A percentile compares a stretch with the other conserved stretches of the same genome.
phyloP scores from a whole-genome alignment of 2,329 filamentous ascomycete genomes.

The Polytolypa hystricis region DNA sequence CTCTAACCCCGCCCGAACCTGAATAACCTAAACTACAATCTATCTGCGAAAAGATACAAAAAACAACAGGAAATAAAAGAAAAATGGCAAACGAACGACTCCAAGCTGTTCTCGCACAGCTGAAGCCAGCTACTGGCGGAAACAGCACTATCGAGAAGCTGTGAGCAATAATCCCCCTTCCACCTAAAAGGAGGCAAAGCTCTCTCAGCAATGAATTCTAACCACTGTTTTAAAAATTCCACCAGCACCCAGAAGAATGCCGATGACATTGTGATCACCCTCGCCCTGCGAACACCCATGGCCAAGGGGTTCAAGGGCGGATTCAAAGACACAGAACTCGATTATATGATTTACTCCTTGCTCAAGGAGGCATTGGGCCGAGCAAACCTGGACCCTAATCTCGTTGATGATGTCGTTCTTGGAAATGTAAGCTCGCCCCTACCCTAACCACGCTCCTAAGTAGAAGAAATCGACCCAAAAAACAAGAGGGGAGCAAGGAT shows the following conservation, averaged over 20 bases:
- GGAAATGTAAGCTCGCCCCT: conserved; percentile 59
- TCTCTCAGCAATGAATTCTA: no score
- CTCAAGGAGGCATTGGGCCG: conserved; percentile 64
- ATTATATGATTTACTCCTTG: conserved; percentile 74
- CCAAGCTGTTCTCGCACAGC: conserved; percentile 12
- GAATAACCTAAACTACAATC: no score
- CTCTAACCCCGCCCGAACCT: no score
- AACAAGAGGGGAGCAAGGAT: background rate
- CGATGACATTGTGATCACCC: conserved; percentile 93
- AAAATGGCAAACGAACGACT: conserved; percentile 14
- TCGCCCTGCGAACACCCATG: conserved; percentile 79
- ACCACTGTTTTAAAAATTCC: background rate
- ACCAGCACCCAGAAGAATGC: conserved; percentile 77
- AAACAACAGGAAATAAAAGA: no score
- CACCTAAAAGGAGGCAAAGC: no score
- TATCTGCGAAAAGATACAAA: no score
- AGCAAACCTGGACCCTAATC: conserved; percentile 64
- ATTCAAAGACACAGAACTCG: conserved; percentile 86
- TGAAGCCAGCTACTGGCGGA: conserved; percentile 13
- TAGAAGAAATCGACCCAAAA: background rate
- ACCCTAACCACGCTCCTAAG: background rate
- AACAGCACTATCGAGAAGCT: conserved; percentile 11
- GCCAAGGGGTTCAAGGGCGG: conserved; percentile 83
- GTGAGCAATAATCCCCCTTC: conserved; percentile 6
- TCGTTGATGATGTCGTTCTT: conserved; percentile 82